Conservation (phyloP, 352 stramenopile species). For the Globisporangium carolinianum region DNA sequence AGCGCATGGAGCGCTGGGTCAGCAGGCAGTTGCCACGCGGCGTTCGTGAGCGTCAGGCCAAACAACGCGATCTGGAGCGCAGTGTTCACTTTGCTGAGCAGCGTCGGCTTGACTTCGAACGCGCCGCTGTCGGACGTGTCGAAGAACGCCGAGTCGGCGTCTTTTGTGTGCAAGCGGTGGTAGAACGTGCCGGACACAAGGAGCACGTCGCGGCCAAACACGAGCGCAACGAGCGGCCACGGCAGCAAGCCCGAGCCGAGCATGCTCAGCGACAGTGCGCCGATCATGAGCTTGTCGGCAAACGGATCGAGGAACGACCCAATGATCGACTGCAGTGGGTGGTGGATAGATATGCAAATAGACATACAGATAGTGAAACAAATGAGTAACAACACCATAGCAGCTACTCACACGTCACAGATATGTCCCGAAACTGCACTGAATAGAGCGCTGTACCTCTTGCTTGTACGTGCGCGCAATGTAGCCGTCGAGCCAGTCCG, state of each 20-base stretch:
- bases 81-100: conserved; percentile 79
- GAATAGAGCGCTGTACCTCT: conserved; percentile 22
- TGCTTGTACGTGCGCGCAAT: conserved; percentile 71
- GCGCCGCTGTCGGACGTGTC: conserved; percentile 62
- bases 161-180: conserved; percentile 68
- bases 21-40: conserved; percentile 56
- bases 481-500: conserved; percentile 80
- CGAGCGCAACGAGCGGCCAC: conserved; percentile 49
- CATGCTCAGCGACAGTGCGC: conserved; percentile 70
- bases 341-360: too few relatives aligned
- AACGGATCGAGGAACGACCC: conserved; percentile 80
- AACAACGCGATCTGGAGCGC: conserved; percentile 72
- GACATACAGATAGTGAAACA: background rate
- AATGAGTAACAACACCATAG: background rate
- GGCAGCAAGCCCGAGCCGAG: conserved; percentile 60
- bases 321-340: conserved; percentile 43
- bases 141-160: conserved; percentile 63
- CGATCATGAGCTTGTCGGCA: conserved; percentile 76
- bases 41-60: conserved; percentile 66
- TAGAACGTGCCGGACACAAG: conserved; percentile 75
- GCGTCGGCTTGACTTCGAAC: conserved; percentile 65
- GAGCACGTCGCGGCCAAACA: conserved; percentile 68
- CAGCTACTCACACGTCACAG: too few relatives aligned
- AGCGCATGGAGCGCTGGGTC: conserved; percentile 46
- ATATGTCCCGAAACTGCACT: too few relatives aligned